Evolutionary conservation across 2,329 filamentous ascomycete genomes (phyloP).

Genomic region (Neocucurbitaria cava): DNA sequence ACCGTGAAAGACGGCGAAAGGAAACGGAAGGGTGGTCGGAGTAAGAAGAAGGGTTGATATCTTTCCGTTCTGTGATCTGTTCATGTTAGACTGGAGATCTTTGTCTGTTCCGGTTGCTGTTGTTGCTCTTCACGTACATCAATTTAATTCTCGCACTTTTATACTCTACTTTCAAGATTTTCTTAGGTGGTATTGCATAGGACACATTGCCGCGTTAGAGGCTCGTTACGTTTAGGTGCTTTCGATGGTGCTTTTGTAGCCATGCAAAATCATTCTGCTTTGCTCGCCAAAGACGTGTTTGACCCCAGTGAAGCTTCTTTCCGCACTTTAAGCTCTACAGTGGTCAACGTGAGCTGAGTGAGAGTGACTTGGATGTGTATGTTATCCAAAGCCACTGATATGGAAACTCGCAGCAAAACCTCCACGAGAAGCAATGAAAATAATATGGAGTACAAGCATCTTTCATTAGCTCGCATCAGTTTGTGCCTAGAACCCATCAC

Average conservation of each 20-base stretch:
- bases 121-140: slow-evolving; percentile 4
- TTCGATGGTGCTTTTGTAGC: not conserved
- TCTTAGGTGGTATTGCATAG: not conserved
- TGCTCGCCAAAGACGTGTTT: not conserved
- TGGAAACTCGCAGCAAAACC: not conserved
- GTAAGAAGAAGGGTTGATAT: slow-evolving; percentile 28
- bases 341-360: not conserved
- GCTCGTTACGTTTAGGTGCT: not conserved
- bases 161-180: slow-evolving; percentile 1
- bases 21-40: slow-evolving; percentile 32
- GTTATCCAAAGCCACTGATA: not conserved
- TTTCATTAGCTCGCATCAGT: not conserved
- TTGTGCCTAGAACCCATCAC: not conserved
- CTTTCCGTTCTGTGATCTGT: not conserved
- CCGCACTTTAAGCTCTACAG: not conserved
- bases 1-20: slow-evolving; percentile 34
- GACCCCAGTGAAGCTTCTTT: not conserved
- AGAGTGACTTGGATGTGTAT: not conserved
- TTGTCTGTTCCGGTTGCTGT: slow-evolving; percentile 1
- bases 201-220: not conserved
- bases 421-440: too few relatives aligned
- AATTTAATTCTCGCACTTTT: slow-evolving; percentile 11
- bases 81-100: slow-evolving; percentile 8
- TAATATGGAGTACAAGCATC: not conserved
- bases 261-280: not conserved